These are phyloP conservation scores for Furcasterigmium furcatum DNA, from an alignment of 2,329 filamentous ascomycete genomes.

Conservation along the genomic window DNA sequence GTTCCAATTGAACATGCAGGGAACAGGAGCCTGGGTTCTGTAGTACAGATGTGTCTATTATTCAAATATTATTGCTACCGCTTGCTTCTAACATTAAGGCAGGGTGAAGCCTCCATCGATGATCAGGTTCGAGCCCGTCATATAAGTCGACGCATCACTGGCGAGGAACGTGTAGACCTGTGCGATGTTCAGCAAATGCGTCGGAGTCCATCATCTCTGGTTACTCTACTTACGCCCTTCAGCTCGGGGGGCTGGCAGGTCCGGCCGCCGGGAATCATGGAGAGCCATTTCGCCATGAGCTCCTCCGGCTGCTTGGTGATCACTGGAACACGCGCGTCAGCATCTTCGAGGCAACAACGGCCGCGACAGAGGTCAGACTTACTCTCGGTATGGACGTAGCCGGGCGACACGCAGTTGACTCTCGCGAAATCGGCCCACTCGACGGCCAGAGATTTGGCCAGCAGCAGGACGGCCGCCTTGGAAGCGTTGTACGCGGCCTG, in stretches of 20 bases:
- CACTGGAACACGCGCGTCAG: neutral
- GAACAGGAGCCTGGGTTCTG: no score
- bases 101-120: slow-evolving; percentile 45
- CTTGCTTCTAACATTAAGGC: no score
- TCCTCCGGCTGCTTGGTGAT: slow-evolving; percentile 13
- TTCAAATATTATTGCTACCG: no score
- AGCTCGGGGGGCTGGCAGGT: slow-evolving; percentile 13
- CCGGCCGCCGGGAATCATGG: slow-evolving; percentile 13
- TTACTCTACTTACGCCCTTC: slow-evolving; percentile 12
- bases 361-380: neutral
- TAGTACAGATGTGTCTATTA: no score
- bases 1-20: no score
- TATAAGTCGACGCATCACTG: slow-evolving; percentile 44
- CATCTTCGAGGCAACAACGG: no score
- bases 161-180: slow-evolving; percentile 44
- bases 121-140: slow-evolving; percentile 41
- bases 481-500: slow-evolving; percentile 38
- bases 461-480: slow-evolving; percentile 36
- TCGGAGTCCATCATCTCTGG: no score
- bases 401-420: slow-evolving; percentile 35
- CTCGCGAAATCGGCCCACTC: slow-evolving; percentile 39
- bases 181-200: no score
- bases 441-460: slow-evolving; percentile 35
- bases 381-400: slow-evolving; percentile 12
- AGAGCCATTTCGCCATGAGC: slow-evolving; percentile 11